Evolutionary conservation across 257 asterid species (phyloP).

Genomic region (Nicotiana tabacum): DNA sequence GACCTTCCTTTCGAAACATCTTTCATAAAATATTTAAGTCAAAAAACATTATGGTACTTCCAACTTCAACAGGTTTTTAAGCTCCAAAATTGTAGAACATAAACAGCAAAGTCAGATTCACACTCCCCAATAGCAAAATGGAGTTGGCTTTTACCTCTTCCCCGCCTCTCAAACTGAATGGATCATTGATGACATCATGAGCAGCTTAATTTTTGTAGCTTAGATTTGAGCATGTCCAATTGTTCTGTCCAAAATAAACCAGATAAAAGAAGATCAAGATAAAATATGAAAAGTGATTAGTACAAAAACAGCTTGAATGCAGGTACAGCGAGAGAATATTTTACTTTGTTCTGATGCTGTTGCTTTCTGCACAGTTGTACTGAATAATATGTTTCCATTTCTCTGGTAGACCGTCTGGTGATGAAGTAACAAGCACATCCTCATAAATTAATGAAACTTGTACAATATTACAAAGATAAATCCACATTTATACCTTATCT

Average conservation of each 20-base stretch:
- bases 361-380: slow-evolving; percentile 59
- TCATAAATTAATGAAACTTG: neutral
- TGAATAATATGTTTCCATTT: slow-evolving; percentile 70
- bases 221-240: slow-evolving; percentile 55
- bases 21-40: neutral
- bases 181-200: slow-evolving; percentile 17
- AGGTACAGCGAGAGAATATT: neutral
- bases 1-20: no score
- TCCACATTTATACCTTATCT: neutral
- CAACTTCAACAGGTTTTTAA: neutral
- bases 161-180: neutral
- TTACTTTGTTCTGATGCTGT: slow-evolving; percentile 66
- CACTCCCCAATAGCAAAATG: neutral
- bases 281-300: neutral
- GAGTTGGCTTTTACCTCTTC: neutral
- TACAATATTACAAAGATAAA: neutral
- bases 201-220: slow-evolving; percentile 40
- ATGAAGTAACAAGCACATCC: slow-evolving; percentile 2
- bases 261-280: neutral
- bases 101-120: neutral
- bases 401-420: slow-evolving; percentile 63
- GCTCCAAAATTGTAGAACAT: neutral
- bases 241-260: slow-evolving; percentile 44
- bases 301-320: neutral
- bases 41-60: neutral